Evolutionary conservation across 2,329 filamentous ascomycete genomes (phyloP), one percentile per base, ranked within the genome.

Genomic region (Neopestalotiopsis clavispora): DNA sequence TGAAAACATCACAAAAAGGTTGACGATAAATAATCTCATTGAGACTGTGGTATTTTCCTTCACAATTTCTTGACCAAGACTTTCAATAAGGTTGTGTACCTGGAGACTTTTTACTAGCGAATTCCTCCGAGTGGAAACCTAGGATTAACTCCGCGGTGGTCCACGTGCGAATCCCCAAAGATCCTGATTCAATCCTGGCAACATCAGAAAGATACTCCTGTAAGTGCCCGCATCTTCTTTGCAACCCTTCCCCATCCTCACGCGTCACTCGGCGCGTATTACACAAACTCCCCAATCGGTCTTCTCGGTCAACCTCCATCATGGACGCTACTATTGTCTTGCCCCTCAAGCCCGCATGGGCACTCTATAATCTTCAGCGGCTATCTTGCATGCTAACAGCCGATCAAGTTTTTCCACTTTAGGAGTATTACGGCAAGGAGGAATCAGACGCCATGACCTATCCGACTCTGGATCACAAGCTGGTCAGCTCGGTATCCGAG

Each of bases 401-500:
- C 23, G 57, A 40, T 38, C 10, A 17, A 38, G 59, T 34, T 34
- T 42, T 38, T 38, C 30, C 59, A 62, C 12, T 38, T 38, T 6
- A 10, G 10, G 34, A 38, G 6, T 38, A 38, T 34, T 12, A 13
- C 4, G 20, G 59, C 12, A 30, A 20, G 45, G 45, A 52, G 45
- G 20, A 10, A 7, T 28, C 45, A 17, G 45, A 20, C 17, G n/a
- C 32, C 28, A 62, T 62, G 59, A 20, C 59, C 34, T 62, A 38
- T 20, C 59, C 59, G n/a, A 64, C 72, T 45, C 68, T 67, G 66
- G 70, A 74, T 69, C 79, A 82, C 59, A 79, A 85, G 68, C 83
- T 92, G 72, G 82, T 89, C 77, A 80, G 82, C 40, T 77, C 84
- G 64, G 87, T 91, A 69, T 89, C 88, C 20, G 81, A 82, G 60